A percentile compares a stretch with the other conserved stretches of the same genome.
These are phyloP conservation scores for Trichophyton schoenleinii DNA, from an alignment of 2,329 filamentous ascomycete genomes.

Conservation along the genomic window DNA sequence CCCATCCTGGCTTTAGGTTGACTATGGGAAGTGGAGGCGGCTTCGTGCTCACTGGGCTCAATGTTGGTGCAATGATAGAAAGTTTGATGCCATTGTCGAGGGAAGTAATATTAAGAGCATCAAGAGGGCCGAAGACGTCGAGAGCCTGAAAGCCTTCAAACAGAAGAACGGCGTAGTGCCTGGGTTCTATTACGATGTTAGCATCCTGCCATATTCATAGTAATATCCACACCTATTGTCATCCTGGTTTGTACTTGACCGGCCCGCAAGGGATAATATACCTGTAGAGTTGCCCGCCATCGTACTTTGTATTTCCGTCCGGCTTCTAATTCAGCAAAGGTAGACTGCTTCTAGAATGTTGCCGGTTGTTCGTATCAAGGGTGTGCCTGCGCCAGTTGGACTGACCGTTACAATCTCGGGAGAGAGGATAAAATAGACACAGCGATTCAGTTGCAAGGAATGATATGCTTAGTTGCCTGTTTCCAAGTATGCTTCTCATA, in stretches of 20 bases:
- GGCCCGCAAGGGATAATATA: background rate
- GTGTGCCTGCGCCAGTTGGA: too few species aligned
- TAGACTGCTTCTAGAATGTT: background rate
- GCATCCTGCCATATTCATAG: background rate
- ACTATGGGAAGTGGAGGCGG: constrained; percentile 5
- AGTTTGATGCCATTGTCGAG: constrained; percentile 16
- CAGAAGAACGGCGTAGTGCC: constrained; percentile 18
- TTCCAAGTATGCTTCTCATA: background rate
- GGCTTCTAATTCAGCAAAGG: background rate
- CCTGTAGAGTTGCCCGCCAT: background rate
- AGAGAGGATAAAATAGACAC: too few species aligned
- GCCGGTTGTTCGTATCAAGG: background rate
- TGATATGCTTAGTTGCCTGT: background rate
- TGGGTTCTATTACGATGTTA: background rate
- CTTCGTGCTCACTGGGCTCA: constrained; percentile 24
- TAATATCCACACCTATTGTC: background rate
- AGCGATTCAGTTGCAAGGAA: background rate
- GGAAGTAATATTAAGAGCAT: constrained; percentile 30
- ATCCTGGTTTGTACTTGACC: background rate
- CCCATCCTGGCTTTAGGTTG: constrained; percentile 10
- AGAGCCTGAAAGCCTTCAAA: constrained; percentile 33
- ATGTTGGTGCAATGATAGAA: constrained; percentile 21
- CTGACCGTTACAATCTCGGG: too few species aligned
- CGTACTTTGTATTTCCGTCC: background rate
- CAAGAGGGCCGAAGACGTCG: constrained; percentile 36